phyloP scores from a whole-genome alignment of 2,329 filamentous ascomycete species.

The Acephala macrosclerotiorum region DNA sequence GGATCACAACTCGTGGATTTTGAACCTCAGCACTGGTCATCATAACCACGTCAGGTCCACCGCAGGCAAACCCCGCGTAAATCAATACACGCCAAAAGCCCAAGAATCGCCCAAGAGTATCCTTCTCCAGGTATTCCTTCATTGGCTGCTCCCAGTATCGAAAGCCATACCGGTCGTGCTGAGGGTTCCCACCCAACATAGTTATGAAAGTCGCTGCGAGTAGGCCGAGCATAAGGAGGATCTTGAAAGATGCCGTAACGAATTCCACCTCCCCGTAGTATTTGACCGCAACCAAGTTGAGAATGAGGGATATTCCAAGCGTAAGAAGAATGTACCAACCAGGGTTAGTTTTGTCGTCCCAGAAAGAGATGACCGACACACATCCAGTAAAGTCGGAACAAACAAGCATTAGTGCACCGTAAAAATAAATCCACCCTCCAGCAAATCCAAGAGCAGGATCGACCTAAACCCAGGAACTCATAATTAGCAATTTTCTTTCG shows the following conservation, averaged over 20 bases:
- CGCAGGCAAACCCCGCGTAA: conserved; percentile 52
- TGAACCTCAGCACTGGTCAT: conserved; percentile 60
- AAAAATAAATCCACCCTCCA: conserved; percentile 50
- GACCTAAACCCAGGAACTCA: too few relatives aligned
- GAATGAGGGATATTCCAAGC: conserved; percentile 43
- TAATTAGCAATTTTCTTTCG: too few relatives aligned
- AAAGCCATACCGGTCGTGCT: conserved; percentile 58
- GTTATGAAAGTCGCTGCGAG: conserved; percentile 63
- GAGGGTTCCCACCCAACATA: conserved; percentile 63
- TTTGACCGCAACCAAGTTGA: conserved; percentile 27
- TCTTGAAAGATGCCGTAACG: conserved; percentile 66
- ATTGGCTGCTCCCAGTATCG: conserved; percentile 62
- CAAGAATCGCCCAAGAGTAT: conserved; percentile 66
- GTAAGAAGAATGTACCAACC: conserved; percentile 53
- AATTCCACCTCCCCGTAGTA: conserved; percentile 69
- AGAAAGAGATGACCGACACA: conserved; percentile 68
- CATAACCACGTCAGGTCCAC: conserved; percentile 57
- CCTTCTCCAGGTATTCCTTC: conserved; percentile 67
- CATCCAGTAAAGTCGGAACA: conserved; percentile 68
- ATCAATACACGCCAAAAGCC: conserved; percentile 42
- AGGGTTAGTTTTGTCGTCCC: conserved; percentile 49
- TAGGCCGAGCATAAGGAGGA: conserved; percentile 64
- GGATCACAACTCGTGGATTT: conserved; percentile 58
- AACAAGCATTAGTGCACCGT: conserved; percentile 48
- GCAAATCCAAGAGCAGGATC: conserved; percentile 58